These are phyloP conservation scores for Mycena galopus DNA, from an alignment of 768 basidiomycete species.

Conservation along the genomic window DNA sequence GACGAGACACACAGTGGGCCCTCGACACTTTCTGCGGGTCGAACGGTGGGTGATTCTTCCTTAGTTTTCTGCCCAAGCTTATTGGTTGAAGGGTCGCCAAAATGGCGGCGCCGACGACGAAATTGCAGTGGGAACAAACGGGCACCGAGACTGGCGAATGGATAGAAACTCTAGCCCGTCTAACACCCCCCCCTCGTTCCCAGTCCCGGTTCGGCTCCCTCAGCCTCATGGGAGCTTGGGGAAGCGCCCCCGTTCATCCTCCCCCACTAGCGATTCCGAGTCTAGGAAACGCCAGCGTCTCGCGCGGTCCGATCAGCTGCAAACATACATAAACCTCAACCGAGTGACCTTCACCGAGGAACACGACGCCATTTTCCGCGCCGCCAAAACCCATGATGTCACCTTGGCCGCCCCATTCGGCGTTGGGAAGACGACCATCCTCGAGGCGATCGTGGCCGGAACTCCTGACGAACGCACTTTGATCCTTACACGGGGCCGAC, in stretches of 20 bases:
- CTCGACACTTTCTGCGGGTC: neutral
- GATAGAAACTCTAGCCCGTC: neutral
- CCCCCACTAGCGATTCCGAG: neutral
- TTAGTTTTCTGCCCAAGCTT: neutral
- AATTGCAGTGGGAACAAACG: neutral
- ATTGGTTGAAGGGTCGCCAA: neutral
- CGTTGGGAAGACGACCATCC: too few relatives aligned
- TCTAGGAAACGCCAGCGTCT: neutral
- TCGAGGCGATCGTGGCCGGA: neutral
- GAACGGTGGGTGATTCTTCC: neutral
- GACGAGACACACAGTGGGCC: neutral
- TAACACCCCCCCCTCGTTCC: neutral
- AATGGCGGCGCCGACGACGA: neutral
- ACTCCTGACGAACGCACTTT: neutral
- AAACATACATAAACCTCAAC: neutral
- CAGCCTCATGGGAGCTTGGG: neutral
- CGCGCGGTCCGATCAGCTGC: neutral
- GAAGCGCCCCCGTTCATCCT: neutral
- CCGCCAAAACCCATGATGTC: neutral
- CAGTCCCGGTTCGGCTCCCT: neutral
- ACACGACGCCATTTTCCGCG: neutral
- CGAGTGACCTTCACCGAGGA: neutral
- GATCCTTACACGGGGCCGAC: neutral
- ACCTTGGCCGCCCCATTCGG: neutral
- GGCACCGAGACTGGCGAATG: neutral